Conservation (phyloP, 306 rosid species). For the Pyrus betulifolia region DNA sequence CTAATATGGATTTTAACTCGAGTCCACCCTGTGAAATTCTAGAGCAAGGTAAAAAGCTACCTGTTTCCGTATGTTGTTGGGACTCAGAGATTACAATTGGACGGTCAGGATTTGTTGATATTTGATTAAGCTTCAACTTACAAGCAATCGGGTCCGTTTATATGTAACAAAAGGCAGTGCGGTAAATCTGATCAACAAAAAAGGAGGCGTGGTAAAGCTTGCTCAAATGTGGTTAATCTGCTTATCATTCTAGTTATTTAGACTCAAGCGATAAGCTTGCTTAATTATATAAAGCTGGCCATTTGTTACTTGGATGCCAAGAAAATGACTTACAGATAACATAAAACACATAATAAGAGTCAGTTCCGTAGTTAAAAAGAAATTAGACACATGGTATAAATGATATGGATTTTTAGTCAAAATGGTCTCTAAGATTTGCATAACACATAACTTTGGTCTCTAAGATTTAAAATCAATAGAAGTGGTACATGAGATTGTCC, state of each 20-base stretch:
- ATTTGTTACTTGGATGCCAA: conserved; percentile 1
- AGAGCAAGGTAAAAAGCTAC: background rate
- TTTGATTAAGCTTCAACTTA: background rate
- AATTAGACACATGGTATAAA: no score
- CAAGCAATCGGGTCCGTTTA: background rate
- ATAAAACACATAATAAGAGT: background rate
- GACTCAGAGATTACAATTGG: background rate
- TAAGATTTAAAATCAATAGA: no score
- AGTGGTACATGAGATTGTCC: no score
- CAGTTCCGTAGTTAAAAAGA: no score
- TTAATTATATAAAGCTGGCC: background rate
- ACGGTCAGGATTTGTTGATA: background rate
- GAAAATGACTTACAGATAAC: background rate
- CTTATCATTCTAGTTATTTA: background rate
- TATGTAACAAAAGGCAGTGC: background rate
- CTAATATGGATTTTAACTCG: background rate
- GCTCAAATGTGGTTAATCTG: background rate
- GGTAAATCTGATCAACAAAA: background rate
- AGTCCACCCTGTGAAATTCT: background rate
- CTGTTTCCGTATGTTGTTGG: background rate
- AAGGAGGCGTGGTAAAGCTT: background rate
- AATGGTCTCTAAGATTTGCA: no score
- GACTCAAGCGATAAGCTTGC: background rate
- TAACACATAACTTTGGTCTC: no score
- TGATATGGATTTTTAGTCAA: no score